Conservation (phyloP, 1,284 basidiomycete genomes). For the Heliocybe sulcata region DNA sequence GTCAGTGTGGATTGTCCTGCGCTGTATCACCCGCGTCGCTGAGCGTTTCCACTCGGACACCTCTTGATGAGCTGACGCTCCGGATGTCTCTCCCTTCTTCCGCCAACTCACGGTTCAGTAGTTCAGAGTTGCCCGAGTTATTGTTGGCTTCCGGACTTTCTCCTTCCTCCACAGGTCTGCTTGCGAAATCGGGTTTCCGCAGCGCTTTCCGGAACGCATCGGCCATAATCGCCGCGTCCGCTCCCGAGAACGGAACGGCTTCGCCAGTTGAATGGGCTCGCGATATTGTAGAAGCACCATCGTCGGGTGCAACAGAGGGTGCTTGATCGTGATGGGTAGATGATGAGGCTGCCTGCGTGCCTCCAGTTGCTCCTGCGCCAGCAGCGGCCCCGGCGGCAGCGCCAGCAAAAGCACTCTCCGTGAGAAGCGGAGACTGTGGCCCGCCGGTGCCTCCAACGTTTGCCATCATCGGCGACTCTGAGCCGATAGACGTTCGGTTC, state of each 20-base stretch:
- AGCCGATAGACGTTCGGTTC: constrained; percentile 67
- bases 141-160: constrained; percentile 39
- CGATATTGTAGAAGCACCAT: constrained; percentile 61
- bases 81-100: constrained; percentile 79
- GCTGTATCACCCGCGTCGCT: constrained; percentile 49
- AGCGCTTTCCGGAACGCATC: constrained; percentile 79
- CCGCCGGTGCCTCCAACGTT: constrained; percentile 33
- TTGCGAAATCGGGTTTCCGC: constrained; percentile 77
- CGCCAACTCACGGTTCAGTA: constrained; percentile 64
- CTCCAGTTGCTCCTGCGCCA: constrained; percentile 18
- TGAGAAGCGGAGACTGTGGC: constrained; percentile 46
- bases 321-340: constrained; percentile 26
- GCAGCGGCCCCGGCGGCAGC: constrained; percentile 26
- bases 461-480: constrained; percentile 74
- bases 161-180: constrained; percentile 59
- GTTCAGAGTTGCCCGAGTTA: constrained; percentile 33
- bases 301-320: constrained; percentile 43
- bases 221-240: constrained; percentile 84
- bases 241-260: constrained; percentile 63
- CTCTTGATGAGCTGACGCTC: constrained; percentile 70
- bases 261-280: constrained; percentile 50
- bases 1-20: constrained; percentile 35
- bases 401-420: constrained; percentile 17
- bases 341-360: too few relatives aligned
- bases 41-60: constrained; percentile 66